These are phyloP conservation scores for Talaromyces wortmannii DNA, from an alignment of 495 filamentous ascomycete genomes.

Conservation along the genomic window DNA sequence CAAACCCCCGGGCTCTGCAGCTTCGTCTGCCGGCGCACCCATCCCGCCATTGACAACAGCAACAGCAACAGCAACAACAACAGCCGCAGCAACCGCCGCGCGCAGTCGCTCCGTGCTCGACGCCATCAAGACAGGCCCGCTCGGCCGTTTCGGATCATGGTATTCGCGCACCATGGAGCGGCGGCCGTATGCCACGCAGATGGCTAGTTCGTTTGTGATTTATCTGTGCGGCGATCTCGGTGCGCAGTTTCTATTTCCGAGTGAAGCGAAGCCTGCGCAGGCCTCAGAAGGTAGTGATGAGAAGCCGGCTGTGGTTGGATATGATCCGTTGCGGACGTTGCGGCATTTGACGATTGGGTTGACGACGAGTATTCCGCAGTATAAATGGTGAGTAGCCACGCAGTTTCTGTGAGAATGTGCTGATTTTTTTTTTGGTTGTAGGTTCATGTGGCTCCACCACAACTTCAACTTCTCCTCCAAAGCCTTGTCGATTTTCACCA, in stretches of 20 bases:
- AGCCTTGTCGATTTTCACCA: conserved; percentile 59
- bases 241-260: conserved; percentile 56
- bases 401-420: too few relatives aligned
- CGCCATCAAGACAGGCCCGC: conserved; percentile 48
- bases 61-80: too few relatives aligned
- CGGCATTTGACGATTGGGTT: conserved; percentile 69
- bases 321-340: conserved; percentile 63
- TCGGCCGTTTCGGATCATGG: conserved; percentile 29
- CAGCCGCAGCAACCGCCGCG: conserved; percentile 20
- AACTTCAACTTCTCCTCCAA: conserved; percentile 77
- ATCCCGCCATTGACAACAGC: conserved; percentile 31
- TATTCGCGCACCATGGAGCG: conserved; percentile 61
- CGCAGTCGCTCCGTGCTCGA: conserved; percentile 49
- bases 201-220: conserved; percentile 66
- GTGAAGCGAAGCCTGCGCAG: neutral
- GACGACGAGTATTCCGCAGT: conserved; percentile 66
- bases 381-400: conserved; percentile 63
- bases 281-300: conserved; percentile 4
- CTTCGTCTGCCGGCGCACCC: conserved; percentile 30
- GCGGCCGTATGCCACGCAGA: conserved; percentile 70
- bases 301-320: conserved; percentile 36
- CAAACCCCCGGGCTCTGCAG: conserved; percentile 12
- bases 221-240: conserved; percentile 76
- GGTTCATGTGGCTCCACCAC: conserved; percentile 75
- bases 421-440: conserved; percentile 17